Conservation (phyloP, 2,329 filamentous ascomycete genomes). For the Calycina herbarum region DNA sequence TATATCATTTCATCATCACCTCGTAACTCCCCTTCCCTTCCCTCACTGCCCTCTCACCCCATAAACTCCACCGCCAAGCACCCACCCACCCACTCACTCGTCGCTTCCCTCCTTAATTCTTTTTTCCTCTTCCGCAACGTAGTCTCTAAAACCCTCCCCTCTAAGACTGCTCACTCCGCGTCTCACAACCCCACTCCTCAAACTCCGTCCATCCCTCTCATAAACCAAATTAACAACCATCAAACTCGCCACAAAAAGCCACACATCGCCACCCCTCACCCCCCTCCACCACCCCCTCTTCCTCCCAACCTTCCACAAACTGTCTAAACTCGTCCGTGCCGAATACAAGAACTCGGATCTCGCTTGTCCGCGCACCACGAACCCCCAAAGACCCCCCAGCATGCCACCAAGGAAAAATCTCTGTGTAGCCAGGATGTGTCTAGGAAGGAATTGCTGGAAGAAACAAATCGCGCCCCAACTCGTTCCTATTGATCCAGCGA, state of each 20-base stretch:
- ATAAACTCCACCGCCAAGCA: neutral
- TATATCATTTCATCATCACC: slow-evolving; percentile 3
- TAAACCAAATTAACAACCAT: slow-evolving; percentile 71
- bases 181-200: slow-evolving; percentile 31
- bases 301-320: slow-evolving; percentile 87
- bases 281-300: slow-evolving; percentile 89
- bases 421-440: slow-evolving; percentile 73
- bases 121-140: slow-evolving; percentile 29
- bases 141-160: slow-evolving; percentile 34
- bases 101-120: slow-evolving; percentile 20
- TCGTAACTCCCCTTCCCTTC: neutral
- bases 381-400: slow-evolving; percentile 81
- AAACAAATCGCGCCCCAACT: slow-evolving; percentile 89
- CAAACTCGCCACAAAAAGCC: slow-evolving; percentile 77
- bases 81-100: neutral
- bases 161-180: slow-evolving; percentile 32
- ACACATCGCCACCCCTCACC: slow-evolving; percentile 78
- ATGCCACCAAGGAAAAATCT: slow-evolving; percentile 90
- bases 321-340: slow-evolving; percentile 76
- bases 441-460: slow-evolving; percentile 77
- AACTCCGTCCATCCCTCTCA: slow-evolving; percentile 33
- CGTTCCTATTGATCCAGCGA: slow-evolving; percentile 81
- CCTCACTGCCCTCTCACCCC: neutral
- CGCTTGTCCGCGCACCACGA: slow-evolving; percentile 66
- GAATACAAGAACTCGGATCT: slow-evolving; percentile 76